Percentiles rank a stretch among this genome's conserved stretches.
These are phyloP conservation scores for Mycena amicta DNA, from an alignment of 768 basidiomycete species.

Conservation along the genomic window DNA sequence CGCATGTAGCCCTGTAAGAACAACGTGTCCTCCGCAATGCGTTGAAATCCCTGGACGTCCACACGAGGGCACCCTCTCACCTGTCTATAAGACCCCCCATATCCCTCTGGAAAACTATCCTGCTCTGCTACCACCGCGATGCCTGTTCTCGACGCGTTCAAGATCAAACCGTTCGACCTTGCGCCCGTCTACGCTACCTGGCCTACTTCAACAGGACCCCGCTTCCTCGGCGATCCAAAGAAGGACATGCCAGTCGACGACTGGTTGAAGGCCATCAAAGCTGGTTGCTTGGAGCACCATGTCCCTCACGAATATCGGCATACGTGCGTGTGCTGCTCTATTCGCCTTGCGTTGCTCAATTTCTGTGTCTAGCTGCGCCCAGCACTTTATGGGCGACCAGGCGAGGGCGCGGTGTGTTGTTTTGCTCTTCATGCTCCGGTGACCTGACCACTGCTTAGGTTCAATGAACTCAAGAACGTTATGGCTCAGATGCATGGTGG, in stretches of 20 bases:
- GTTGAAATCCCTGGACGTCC: not conserved
- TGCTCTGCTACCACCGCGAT: no score
- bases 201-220: constrained; percentile 55
- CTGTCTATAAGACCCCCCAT: constrained; percentile 19
- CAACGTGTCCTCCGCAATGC: constrained; percentile 17
- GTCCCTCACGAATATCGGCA: constrained; percentile 84
- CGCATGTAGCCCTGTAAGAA: not conserved
- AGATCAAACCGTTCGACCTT: constrained; percentile 76
- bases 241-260: constrained; percentile 71
- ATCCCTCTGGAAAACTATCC: no score
- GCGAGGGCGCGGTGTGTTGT: constrained; percentile 56
- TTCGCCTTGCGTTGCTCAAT: not conserved
- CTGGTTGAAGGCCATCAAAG: constrained; percentile 73
- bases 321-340: constrained; percentile 33
- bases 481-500: constrained; percentile 75
- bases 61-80: not conserved
- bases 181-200: constrained; percentile 67
- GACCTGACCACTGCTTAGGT: constrained; percentile 30
- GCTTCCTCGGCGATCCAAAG: constrained; percentile 68
- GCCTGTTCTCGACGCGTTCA: constrained; percentile 70
- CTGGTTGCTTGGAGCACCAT: constrained; percentile 69
- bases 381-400: constrained; percentile 72
- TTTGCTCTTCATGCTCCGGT: not conserved
- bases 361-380: constrained; percentile 52
- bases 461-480: constrained; percentile 73